Evolutionary conservation across 129 eudicot genomes (phyloP), one percentile per base, ranked within the genome.

Genomic region (Lactuca sativa): DNA sequence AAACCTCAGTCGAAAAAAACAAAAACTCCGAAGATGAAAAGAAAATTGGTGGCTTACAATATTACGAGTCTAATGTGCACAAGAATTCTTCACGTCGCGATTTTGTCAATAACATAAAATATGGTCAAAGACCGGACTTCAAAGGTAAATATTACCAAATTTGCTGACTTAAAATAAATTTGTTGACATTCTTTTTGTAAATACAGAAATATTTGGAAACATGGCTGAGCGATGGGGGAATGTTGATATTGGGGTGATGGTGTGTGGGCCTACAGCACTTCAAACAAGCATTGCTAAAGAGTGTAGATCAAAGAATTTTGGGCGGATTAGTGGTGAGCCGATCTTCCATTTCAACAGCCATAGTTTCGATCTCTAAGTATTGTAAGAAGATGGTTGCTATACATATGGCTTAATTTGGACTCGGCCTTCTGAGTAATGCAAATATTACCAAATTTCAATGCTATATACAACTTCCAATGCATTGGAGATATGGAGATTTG

Each of bases 301-400:
- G 67, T 89, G 96, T 80, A 86, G 96, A 77, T 74, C 82, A 7
- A 84, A 79, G 75, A 86, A 85, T 78, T 84, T 85, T 4, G 69
- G 59, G 44, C 80, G 95, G 71, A 79, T 57, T 64, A 40, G 67
- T 62, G 76, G 78, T 60, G 73, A 78, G 41, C 85, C 98, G 5
- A 72, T 92, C 71, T 92, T 92, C 79, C 98, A 92, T 79, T 92
- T 89, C 85, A 83, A 92, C 64, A 89, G 90, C 82, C 98, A 92
- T 68, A 92, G 86, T 63, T 92, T 92, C 69, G 96, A 92, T 76
- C 86, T 89, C 15, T 92, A 88, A 81, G 73, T 67, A 44, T 51
- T 9, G 11, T 51, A 21, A 6, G 11, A 36, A 34, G 38, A 34
- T 48, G 53, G n/a, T 66, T 16, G 38, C 15, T 34, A 55, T 18